Percentiles rank a stretch among this genome's conserved stretches.
phyloP scores from a whole-genome alignment of 495 filamentous ascomycete genomes.

The Xylaria sp. region DNA sequence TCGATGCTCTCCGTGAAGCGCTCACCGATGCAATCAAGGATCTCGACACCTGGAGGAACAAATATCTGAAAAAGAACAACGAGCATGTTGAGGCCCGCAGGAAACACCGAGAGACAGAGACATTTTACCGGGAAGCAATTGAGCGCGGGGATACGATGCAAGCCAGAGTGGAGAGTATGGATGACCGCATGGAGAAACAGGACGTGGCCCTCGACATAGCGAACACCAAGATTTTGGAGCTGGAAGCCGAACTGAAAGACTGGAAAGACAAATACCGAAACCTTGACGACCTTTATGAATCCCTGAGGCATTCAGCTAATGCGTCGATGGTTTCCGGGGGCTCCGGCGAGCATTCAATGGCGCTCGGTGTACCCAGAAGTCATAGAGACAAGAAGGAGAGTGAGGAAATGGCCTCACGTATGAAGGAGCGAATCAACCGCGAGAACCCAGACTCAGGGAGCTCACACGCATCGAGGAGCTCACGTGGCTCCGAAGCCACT shows the following conservation, averaged over 20 bases:
- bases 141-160: conserved; percentile 29
- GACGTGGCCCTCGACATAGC: conserved; percentile 20
- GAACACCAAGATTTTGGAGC: conserved; percentile 28
- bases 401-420: conserved; percentile 24
- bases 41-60: conserved; percentile 36
- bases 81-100: conserved; percentile 35
- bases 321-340: conserved; percentile 32
- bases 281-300: conserved; percentile 29
- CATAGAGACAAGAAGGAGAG: conserved; percentile 29
- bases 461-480: conserved; percentile 28
- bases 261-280: conserved; percentile 29
- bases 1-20: conserved; percentile 41
- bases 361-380: conserved; percentile 28
- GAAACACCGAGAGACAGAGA: conserved; percentile 27
- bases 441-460: conserved; percentile 17
- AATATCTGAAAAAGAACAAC: conserved; percentile 33
- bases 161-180: conserved; percentile 12
- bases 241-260: conserved; percentile 18
- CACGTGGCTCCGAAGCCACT: conserved; percentile 26
- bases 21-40: conserved; percentile 39
- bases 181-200: conserved; percentile 22
- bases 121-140: conserved; percentile 32
- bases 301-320: conserved; percentile 26
- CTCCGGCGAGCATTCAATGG: conserved; percentile 31
- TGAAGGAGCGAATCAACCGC: conserved; percentile 31